Evolutionary conservation across 345 rosid species (phyloP), one percentile per base, ranked within the genome.

Genomic region (Isatis tinctoria): DNA sequence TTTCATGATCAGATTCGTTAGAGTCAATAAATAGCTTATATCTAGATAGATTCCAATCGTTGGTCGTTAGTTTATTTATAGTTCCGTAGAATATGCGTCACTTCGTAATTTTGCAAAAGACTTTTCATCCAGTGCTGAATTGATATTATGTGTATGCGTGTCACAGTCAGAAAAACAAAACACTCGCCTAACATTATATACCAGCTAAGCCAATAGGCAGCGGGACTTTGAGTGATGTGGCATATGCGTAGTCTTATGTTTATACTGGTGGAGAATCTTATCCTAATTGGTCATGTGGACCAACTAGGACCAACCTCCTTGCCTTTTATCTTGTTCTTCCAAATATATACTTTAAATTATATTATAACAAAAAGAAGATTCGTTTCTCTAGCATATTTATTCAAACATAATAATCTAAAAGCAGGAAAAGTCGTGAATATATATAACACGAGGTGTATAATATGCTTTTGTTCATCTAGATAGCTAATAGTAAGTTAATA

Each of bases 281-380:
- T 77, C 80, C 51, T 59, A 32, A 77, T 71, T 71, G 32, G 80
- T 45, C 67, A 71, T 70, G 80, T 77, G 76, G 76, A 77, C 76
- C 72, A 61, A 62, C 74, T 58, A 30, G 70, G 70, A 20, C 64
- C 70, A 66, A 52, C 44, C 72, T 57, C 40, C 10, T 69, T 62
- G 65, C 49, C 26, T 64, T 71, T 57, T 58, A 47, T 65, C 57
- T 71, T 77, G 40, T 70, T 77, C 47, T 22, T 65, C 61, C 36
- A 76, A 43, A 30, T 67, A 22, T 48, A 74, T 7, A 39, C 24
- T 6, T 58, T 66, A 67, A 44, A 74, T 17, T 37, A 57, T 8
- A 58, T 67, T 22, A 28, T 27, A 13, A 10, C 9, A 2, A 30
- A 6, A 57, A 40, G 40, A 51, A 60, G 16, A 51, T 41, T 75